Base-by-base conservation (phyloP, 1,284 basidiomycete species). In the Fomitopsis pinicola region DNA sequence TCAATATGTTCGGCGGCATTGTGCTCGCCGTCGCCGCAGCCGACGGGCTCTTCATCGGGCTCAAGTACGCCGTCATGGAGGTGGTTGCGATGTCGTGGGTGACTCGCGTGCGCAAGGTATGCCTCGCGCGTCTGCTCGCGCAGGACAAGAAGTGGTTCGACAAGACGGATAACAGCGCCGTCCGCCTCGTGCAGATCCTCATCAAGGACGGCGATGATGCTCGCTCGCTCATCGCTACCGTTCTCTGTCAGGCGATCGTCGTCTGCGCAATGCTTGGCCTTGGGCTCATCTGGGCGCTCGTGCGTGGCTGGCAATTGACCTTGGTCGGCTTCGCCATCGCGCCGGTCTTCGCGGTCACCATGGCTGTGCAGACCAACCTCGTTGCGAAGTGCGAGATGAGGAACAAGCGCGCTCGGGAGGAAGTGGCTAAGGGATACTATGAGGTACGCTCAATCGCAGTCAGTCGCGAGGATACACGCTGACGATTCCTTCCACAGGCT, bases 61-160 rank as follows among this genome's bases (percentile, higher is more conserved):
- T 85, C 64, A 92, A 93, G 75, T 92, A 89, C 75, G 87, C 87
- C 69, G 72, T 90, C 61, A 87, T 95, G 78, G 92, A 97, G 74
- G 80, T 79, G 2, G 78, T 85, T 1, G 89, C 87, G 0, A 87
- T 92, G 71, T 73, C 75, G 7, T 98, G 96, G 96, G 83, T 94
- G 14, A 86, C 85, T 9, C 69, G 72, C 22, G 72, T 98, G 36
- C 88, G 97, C 10, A 74, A 78, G 42, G 65, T 67, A 0, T 87
- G 85, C 6, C 89, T 91, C 68, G 67, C 70, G 17, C 82, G 78
- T 38, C 78, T 98, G 15, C 77, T 98, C 35, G 72, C 76, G 1
- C 96, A 98, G 74, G 95, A 97, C 75, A 94, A 93, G 75, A 74
- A 81, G n/a, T 99, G 90, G 86, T 98, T 96, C 73, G 95, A 98